Conservation (phyloP, 768 basidiomycete species). For the Auriscalpium microsporum region DNA sequence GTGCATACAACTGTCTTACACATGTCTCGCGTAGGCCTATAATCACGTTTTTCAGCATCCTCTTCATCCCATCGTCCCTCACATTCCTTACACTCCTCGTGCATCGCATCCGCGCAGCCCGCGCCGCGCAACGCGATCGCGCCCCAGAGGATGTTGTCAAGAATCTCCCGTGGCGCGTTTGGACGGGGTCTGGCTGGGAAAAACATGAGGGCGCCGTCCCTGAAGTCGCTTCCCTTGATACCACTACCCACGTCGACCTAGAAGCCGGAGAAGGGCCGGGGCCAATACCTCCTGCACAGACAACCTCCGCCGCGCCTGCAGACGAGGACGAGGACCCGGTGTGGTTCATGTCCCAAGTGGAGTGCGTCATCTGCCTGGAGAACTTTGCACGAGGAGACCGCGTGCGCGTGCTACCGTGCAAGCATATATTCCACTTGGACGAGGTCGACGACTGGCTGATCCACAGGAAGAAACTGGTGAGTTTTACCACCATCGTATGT, state of each 20-base stretch:
- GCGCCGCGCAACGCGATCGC: slow-evolving; percentile 75
- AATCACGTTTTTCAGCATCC: slow-evolving; percentile 77
- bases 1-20: not conserved
- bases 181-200: slow-evolving; percentile 76
- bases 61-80: slow-evolving; percentile 83
- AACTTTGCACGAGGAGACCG: slow-evolving; percentile 82
- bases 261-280: slow-evolving; percentile 11
- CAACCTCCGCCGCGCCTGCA: slow-evolving; percentile 15
- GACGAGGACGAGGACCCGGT: slow-evolving; percentile 34
- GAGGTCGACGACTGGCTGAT: slow-evolving; percentile 93
- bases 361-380: slow-evolving; percentile 91
- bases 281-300: not conserved
- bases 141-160: slow-evolving; percentile 77
- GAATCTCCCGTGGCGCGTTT: slow-evolving; percentile 72
- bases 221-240: not conserved
- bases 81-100: slow-evolving; percentile 85
- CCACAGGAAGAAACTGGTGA: slow-evolving; percentile 83
- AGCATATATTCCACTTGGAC: slow-evolving; percentile 88
- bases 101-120: slow-evolving; percentile 77
- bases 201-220: slow-evolving; percentile 45
- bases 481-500: slow-evolving; percentile 21
- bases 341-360: slow-evolving; percentile 75
- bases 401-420: slow-evolving; percentile 87
- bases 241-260: slow-evolving; percentile 5
- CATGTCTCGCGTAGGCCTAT: slow-evolving; percentile 48